These are phyloP conservation scores for Gastrolobium bilobum DNA, from an alignment of 306 rosid genomes.

Conservation along the genomic window DNA sequence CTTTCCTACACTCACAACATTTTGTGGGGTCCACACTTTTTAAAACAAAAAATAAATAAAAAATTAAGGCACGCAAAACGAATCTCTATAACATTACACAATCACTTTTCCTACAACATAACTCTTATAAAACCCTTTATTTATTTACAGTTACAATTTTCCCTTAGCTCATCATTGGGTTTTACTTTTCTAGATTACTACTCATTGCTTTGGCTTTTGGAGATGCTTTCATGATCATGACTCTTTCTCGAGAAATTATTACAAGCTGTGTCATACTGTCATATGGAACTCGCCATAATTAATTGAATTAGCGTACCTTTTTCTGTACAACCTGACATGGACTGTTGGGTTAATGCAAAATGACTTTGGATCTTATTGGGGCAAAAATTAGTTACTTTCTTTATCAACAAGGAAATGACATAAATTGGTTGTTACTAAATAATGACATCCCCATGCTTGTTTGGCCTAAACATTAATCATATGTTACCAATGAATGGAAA, in stretches of 20 bases:
- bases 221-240: conserved; percentile 39
- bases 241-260: conserved; percentile 1
- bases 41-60: too few species aligned
- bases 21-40: too few species aligned
- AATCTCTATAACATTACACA: too few species aligned
- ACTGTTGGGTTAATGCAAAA: neutral
- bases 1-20: too few species aligned
- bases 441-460: neutral
- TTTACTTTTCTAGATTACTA: conserved; percentile 33
- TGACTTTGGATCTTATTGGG: neutral
- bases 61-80: too few species aligned
- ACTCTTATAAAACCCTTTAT: too few species aligned
- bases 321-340: conserved; percentile 2
- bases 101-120: too few species aligned
- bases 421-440: conserved; percentile 38
- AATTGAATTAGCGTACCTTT: neutral
- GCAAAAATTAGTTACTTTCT: conserved; percentile 31
- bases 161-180: conserved; percentile 35
- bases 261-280: neutral
- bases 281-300: conserved; percentile 14
- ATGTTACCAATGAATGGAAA: neutral
- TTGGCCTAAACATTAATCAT: conserved; percentile 30
- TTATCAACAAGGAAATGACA: conserved; percentile 23
- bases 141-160: neutral
- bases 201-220: conserved; percentile 30